Conservation (phyloP, 2,329 filamentous ascomycete genomes). For the Bipolaris victoriae region DNA sequence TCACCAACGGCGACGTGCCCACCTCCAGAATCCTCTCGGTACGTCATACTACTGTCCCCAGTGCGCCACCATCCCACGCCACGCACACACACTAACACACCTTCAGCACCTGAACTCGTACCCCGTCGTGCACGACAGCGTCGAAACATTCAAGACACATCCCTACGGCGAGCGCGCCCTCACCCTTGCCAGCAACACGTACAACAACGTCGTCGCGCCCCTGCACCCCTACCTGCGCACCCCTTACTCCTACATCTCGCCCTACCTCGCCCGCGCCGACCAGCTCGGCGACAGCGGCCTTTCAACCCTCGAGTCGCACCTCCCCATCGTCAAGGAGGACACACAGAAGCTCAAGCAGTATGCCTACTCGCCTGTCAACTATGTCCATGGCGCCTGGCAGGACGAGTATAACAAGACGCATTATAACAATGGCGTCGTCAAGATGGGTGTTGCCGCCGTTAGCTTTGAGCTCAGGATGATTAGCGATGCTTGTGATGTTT, state of each 20-base stretch:
- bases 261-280: conserved; percentile 85
- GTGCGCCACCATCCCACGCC: background rate
- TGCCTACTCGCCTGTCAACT: conserved; percentile 44
- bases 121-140: conserved; percentile 79
- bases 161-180: conserved; percentile 84
- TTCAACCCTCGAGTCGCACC: conserved; percentile 44
- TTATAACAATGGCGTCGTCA: conserved; percentile 44
- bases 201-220: conserved; percentile 77
- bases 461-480: conserved; percentile 50
- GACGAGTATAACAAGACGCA: conserved; percentile 50
- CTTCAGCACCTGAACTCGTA: conserved; percentile 81
- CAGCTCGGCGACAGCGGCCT: conserved; percentile 49
- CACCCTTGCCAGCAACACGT: conserved; percentile 74
- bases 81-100: background rate
- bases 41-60: conserved; percentile 25
- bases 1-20: conserved; percentile 51
- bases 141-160: conserved; percentile 79
- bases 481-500: conserved; percentile 40
- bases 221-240: conserved; percentile 78
- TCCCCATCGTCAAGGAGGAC: conserved; percentile 57
- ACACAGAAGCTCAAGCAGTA: conserved; percentile 51
- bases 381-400: conserved; percentile 46
- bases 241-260: conserved; percentile 81
- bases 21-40: conserved; percentile 49
- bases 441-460: conserved; percentile 45